Conservation (phyloP, 1,284 basidiomycete species). For the Apiotrichum gamsii region DNA sequence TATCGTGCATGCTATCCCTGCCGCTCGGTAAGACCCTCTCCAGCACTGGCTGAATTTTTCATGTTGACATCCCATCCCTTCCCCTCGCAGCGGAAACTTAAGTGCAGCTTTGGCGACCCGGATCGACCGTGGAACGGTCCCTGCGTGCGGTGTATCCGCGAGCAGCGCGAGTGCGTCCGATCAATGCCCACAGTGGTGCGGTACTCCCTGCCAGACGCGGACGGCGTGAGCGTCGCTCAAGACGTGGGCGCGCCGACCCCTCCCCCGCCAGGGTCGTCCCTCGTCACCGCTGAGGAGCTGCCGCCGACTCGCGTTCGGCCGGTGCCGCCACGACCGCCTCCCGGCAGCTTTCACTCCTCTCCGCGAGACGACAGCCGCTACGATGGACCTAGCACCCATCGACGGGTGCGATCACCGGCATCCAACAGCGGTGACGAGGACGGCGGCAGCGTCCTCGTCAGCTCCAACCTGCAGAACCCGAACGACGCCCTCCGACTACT, state of each 20-base stretch:
- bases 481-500: conserved; percentile 11
- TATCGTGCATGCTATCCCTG: conserved; percentile 12
- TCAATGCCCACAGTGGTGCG: conserved; percentile 4
- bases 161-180: conserved; percentile 10
- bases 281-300: too few species aligned
- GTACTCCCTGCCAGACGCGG: background rate
- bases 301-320: too few species aligned
- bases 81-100: conserved; percentile 11
- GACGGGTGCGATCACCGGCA: too few species aligned
- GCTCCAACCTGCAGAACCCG: conserved; percentile 11
- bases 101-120: conserved; percentile 13
- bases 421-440: background rate
- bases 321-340: too few species aligned
- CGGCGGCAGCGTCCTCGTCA: conserved; percentile 5
- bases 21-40: background rate
- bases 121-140: conserved; percentile 12
- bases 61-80: background rate
- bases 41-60: too few species aligned
- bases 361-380: too few species aligned
- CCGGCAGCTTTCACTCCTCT: too few species aligned
- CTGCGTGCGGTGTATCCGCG: conserved; percentile 10
- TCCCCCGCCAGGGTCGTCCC: too few species aligned
- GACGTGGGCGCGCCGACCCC: too few species aligned
- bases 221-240: background rate
- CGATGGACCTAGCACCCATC: too few species aligned